Percentiles rank a stretch among this genome's conserved stretches.
These are phyloP conservation scores for Geotrichum reessii DNA, from an alignment of 1,139 yeast species.

Conservation along the genomic window DNA sequence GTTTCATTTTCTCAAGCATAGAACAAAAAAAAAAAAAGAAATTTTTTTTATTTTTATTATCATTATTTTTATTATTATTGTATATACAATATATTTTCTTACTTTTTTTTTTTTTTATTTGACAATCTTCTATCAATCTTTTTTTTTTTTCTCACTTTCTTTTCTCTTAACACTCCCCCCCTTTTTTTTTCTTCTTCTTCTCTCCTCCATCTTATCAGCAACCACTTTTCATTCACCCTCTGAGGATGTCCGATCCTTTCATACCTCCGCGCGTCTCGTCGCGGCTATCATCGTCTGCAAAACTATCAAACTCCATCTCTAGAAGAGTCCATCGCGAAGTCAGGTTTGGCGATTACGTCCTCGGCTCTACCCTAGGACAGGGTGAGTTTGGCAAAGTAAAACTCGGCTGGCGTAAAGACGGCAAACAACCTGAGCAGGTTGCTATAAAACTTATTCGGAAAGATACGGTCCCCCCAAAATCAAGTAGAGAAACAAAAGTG, in stretches of 20 bases:
- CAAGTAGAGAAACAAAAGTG: constrained; percentile 80
- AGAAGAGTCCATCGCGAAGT: constrained; percentile 29
- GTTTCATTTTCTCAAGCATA: not conserved
- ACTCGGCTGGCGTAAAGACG: constrained; percentile 79
- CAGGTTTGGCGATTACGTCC: constrained; percentile 78
- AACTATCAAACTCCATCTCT: constrained; percentile 19
- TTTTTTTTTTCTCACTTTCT: not conserved
- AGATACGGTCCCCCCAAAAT: constrained; percentile 72
- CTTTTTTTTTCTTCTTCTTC: not conserved
- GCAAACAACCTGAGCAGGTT: constrained; percentile 38
- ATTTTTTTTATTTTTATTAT: not conserved
- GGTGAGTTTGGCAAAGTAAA: constrained; percentile 98
- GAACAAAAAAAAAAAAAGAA: no score
- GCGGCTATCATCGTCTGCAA: constrained; percentile 18
- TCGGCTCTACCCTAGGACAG: constrained; percentile 94
- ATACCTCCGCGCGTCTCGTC: constrained; percentile 18
- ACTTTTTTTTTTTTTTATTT: not conserved
- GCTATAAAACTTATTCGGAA: constrained; percentile 89
- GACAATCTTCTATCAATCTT: not conserved
- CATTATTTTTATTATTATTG: not conserved
- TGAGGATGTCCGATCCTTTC: constrained; percentile 14
- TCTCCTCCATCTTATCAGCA: not conserved
- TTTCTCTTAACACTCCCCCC: not conserved
- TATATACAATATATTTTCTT: not conserved
- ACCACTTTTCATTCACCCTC: not conserved